Base-by-base conservation (phyloP, 2,329 filamentous ascomycete species). In the Xylariales sp. region DNA sequence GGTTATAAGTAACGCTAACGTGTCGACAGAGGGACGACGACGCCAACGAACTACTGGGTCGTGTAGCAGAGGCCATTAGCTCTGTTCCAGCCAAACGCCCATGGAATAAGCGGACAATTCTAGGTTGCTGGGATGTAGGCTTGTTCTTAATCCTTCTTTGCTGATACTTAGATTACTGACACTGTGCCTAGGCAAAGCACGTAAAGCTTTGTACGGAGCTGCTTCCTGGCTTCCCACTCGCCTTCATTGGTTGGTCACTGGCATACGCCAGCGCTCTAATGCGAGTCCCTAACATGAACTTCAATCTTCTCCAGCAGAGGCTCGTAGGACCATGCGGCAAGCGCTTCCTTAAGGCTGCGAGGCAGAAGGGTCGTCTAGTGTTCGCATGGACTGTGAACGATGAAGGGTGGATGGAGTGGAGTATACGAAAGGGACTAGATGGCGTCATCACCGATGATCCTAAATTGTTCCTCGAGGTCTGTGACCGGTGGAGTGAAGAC, bases 331-430 rank as follows among this genome's bases (percentile, higher is more conserved):
- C 81, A 0, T 67, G 78, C 25, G 89, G 89, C 6, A 58, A 61
- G 8, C 64, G 68, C 9, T 93, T 96, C 65, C 63, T 89, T 12
- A 68, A 70, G 10, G 74, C 82, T 41, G 76, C 79, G 19, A 73
- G 73, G 46, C 59, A 65, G 35, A 66, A 69, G 2, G 65, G 71
- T 12, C 74, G 84, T 16, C 73, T 76, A 4, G 68, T 96, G 4
- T 82, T 84, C 53, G 76, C 80, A 1, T 97, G 91, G 91, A 96
- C 90, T 0, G 86, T 95, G 38, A 95, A 97, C 58, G 76, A 84
- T 11, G 75, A 78, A 47, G 70, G 73, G 37, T 77, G 80, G 63
- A 96, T 97, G 90, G 75, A 80, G 52, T 95, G 88, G 88, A 76
- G 80, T 48, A 78, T 95, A 24, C 63, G 71, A 20, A 65, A 76